Percentiles rank a stretch among this genome's conserved stretches.
These are phyloP conservation scores for Olyra latifolia DNA, from an alignment of 176 grass and related monocot species.

Conservation along the genomic window DNA sequence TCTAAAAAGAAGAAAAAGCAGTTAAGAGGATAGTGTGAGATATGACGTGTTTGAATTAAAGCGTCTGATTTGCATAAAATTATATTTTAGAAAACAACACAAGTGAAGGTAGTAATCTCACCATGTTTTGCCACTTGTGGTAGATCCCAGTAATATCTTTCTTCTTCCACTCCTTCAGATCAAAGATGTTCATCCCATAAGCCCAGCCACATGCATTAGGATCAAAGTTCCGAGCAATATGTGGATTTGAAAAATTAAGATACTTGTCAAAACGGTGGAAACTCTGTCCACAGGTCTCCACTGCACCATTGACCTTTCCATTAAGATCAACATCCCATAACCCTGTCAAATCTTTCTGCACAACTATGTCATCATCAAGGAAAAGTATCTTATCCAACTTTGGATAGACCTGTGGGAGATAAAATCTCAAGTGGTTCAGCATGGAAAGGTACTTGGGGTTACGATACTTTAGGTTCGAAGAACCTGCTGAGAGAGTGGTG, in stretches of 20 bases:
- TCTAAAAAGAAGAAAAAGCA: slow-evolving; percentile 43
- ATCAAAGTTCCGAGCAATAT: slow-evolving; percentile 95
- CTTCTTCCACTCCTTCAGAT: slow-evolving; percentile 89
- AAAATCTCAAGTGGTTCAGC: slow-evolving; percentile 97
- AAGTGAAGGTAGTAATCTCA: slow-evolving; percentile 30
- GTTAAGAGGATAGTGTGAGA: slow-evolving; percentile 13
- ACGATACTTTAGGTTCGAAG: slow-evolving; percentile 86
- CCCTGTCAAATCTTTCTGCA: slow-evolving; percentile 99
- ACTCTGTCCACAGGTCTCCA: slow-evolving; percentile 93
- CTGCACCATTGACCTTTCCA: slow-evolving; percentile 92
- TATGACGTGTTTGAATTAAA: not conserved
- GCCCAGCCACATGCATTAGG: slow-evolving; percentile 98
- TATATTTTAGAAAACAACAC: not conserved
- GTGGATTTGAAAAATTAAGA: slow-evolving; percentile 98
- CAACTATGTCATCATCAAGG: slow-evolving; percentile 98
- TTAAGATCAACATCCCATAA: slow-evolving; percentile 97
- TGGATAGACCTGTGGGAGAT: slow-evolving; percentile 96
- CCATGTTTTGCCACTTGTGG: slow-evolving; percentile 97
- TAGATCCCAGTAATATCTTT: slow-evolving; percentile 99
- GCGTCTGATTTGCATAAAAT: not conserved
- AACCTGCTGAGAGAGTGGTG: slow-evolving; percentile 80
- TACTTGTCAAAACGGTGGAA: slow-evolving; percentile 99
- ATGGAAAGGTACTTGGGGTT: slow-evolving; percentile 99
- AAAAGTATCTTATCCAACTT: slow-evolving; percentile 97
- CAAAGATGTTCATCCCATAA: slow-evolving; percentile 99